phyloP scores from a whole-genome alignment of 1,284 basidiomycete species.

The Coriolopsis trogii region DNA sequence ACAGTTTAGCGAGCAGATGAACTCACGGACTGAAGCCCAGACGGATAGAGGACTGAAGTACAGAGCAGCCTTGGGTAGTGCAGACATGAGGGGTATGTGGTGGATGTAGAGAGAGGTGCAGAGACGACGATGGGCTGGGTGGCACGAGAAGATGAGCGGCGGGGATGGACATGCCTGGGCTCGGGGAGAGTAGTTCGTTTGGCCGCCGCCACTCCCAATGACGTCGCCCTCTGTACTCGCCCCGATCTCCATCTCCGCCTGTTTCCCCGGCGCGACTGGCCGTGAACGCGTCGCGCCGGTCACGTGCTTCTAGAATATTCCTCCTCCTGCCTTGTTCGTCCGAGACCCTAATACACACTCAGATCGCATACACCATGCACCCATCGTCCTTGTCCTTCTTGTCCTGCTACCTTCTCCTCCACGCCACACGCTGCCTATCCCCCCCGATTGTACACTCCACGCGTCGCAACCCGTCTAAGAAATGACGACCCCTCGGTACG shows the following conservation, averaged over 20 bases:
- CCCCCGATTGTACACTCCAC: background rate
- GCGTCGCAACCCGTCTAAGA: background rate
- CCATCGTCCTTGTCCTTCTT: background rate
- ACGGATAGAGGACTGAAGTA: slow-evolving; percentile 54
- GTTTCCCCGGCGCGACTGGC: slow-evolving; percentile 10
- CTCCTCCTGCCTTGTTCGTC: slow-evolving; percentile 6
- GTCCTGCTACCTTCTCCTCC: background rate
- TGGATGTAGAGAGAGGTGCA: background rate
- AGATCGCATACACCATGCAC: background rate
- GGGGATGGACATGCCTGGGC: slow-evolving; percentile 13
- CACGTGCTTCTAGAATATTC: slow-evolving; percentile 29
- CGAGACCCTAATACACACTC: background rate
- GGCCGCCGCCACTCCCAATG: slow-evolving; percentile 7
- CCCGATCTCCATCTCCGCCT: slow-evolving; percentile 4
- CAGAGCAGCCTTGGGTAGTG: slow-evolving; percentile 38
- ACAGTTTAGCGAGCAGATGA: background rate
- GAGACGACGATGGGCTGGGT: slow-evolving; percentile 1
- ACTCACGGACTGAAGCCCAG: slow-evolving; percentile 65
- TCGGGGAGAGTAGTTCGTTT: background rate
- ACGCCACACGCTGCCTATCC: background rate
- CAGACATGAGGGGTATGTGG: slow-evolving; percentile 19
- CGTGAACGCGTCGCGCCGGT: slow-evolving; percentile 10
- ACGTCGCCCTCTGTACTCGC: slow-evolving; percentile 10
- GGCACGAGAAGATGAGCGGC: background rate
- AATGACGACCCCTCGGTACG: slow-evolving; percentile 19